Conservation (phyloP, 1,284 basidiomycete species). For the Hypsizygus ulmarius region DNA sequence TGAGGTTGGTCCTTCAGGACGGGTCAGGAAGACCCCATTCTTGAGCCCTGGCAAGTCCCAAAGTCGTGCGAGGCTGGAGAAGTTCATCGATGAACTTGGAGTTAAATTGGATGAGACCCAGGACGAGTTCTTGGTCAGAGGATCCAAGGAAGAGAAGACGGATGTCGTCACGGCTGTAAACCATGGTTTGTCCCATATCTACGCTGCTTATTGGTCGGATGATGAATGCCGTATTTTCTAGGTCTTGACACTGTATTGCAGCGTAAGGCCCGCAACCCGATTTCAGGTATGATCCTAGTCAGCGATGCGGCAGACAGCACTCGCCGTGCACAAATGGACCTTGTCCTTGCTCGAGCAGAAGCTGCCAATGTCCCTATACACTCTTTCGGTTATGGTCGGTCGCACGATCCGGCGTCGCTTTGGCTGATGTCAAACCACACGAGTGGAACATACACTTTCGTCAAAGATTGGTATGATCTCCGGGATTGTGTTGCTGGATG, state of each 20-base stretch:
- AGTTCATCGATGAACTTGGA: conserved; percentile 75
- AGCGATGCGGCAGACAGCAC: conserved; percentile 90
- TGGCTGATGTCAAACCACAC: conserved; percentile 99
- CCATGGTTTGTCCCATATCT: conserved; percentile 54
- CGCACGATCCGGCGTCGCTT: conserved; percentile 95
- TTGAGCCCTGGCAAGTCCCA: conserved; percentile 67
- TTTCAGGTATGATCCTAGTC: conserved; percentile 89
- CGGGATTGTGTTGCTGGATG: conserved; percentile 88
- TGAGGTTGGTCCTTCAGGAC: conserved; percentile 77
- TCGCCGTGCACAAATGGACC: conserved; percentile 96
- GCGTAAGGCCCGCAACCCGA: conserved; percentile 86
- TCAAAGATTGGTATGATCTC: conserved; percentile 94
- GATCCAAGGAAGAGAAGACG: conserved; percentile 83
- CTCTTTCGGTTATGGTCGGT: conserved; percentile 93
- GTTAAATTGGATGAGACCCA: conserved; percentile 39
- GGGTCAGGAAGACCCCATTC: conserved; percentile 87
- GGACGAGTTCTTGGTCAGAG: conserved; percentile 78
- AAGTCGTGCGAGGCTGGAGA: conserved; percentile 68
- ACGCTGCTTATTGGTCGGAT: no score
- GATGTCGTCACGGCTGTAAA: conserved; percentile 97
- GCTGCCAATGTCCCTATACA: conserved; percentile 96
- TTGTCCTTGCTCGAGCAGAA: conserved; percentile 93
- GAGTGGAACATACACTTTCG: conserved; percentile 94
- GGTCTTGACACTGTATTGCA: conserved; percentile 92
- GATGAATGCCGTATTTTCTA: conserved; percentile 24